Base-by-base conservation (phyloP, 345 rosid genomes). In the Gossypioides kirkii region DNA sequence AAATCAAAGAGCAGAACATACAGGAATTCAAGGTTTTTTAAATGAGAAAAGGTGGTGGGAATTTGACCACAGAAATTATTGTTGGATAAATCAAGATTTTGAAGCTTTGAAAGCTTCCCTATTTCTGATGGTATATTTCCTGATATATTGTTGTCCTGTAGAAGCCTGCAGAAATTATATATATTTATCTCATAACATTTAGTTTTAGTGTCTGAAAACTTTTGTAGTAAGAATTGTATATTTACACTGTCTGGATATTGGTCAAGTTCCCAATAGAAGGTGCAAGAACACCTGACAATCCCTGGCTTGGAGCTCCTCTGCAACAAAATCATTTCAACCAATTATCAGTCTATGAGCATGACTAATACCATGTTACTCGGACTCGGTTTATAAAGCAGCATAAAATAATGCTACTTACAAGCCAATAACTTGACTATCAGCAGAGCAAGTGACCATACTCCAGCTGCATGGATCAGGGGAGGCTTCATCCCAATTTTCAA, bases 381-480 rank as follows among this genome's bases (percentile, higher is more conserved):
- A 45, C 11, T 45, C 0, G 1, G 49, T 10, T 45, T 8, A 2
- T 10, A 45, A 1, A 17, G 55, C 55, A 50, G 16, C 9, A 54
- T 53, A 8, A 8, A 18, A 22, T 55, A 22, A 3, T 20, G 4
- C 28, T 55, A 10, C 28, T 55, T 55, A 55, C 60, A 55, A 26
- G 60, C 2, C 14, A 55, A 9, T 4, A 55, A 55, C 28, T 22
- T 18, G 60, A 22, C 16, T 16, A 22, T 20, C 28, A 9, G 14
- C 1, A 22, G 28, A 22, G 26, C 60, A 55, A 22, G 86, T 72
- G 77, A 95, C 68, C 92, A 84, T 80, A 71, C 61, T 66, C 99
- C 99, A 95, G 80, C 80, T 87, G 78, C 99, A 95, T 71, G 98
- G 97, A 85, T 90, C 96, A 69, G 84, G 92, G 68, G 88, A 81